These are phyloP conservation scores for Alternaria rosae DNA, from an alignment of 2,329 filamentous ascomycete species.

Conservation along the genomic window DNA sequence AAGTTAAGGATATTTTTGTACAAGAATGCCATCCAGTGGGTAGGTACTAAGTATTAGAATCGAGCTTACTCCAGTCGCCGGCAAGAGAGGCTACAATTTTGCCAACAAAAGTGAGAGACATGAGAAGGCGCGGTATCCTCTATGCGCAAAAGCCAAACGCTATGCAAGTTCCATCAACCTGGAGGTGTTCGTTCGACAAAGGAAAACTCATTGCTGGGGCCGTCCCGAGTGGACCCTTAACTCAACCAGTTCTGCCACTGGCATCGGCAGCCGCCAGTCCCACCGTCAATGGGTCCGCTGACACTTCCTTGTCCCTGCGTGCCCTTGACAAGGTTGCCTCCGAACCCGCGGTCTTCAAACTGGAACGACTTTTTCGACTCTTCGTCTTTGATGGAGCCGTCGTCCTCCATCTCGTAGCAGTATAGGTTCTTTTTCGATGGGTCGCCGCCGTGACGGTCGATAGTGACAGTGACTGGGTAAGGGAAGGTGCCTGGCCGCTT, in stretches of 20 bases:
- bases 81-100: conserved; percentile 6
- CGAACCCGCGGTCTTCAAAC: conserved; percentile 61
- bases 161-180: conserved; percentile 29
- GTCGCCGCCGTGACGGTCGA: conserved; percentile 67
- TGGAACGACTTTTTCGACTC: conserved; percentile 55
- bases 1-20: conserved; percentile 2
- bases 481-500: conserved; percentile 65
- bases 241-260: conserved; percentile 64
- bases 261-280: conserved; percentile 66
- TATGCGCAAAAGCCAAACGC: conserved; percentile 18
- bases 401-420: conserved; percentile 64
- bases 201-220: neutral
- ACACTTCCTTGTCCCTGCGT: conserved; percentile 54
- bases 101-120: neutral
- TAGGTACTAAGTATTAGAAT: conserved; percentile 10
- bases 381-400: conserved; percentile 52
- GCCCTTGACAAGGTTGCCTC: conserved; percentile 61
- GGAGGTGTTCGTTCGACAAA: conserved; percentile 9
- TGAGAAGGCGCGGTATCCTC: conserved; percentile 2
- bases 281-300: conserved; percentile 63
- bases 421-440: conserved; percentile 64
- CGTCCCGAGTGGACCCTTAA: conserved; percentile 6
- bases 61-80: conserved; percentile 8
- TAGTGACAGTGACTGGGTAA: conserved; percentile 65
- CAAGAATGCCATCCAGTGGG: conserved; percentile 9